Percentiles rank a stretch among this genome's conserved stretches.
These are phyloP conservation scores for Peronosclerospora sorghi DNA, from an alignment of 352 stramenopile genomes.

Conservation along the genomic window DNA sequence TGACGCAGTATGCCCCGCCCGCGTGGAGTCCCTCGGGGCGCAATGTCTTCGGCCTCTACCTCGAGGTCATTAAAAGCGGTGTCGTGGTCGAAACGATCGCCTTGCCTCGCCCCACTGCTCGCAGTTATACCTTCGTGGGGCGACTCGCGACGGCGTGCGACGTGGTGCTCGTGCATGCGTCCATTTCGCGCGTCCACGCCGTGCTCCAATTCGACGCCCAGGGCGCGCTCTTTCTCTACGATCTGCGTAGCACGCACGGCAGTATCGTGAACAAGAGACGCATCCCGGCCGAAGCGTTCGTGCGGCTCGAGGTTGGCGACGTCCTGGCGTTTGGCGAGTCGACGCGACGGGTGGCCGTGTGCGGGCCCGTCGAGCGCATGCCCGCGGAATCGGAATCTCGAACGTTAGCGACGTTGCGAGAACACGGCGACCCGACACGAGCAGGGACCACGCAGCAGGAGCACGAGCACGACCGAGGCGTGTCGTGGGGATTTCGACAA, in stretches of 20 bases:
- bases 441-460: conserved; percentile 12
- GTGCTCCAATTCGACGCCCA: conserved; percentile 56
- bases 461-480: conserved; percentile 18
- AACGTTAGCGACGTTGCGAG: conserved; percentile 28
- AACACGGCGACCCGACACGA: conserved; percentile 18
- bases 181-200: conserved; percentile 67
- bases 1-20: conserved; percentile 33
- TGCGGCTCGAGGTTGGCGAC: conserved; percentile 69
- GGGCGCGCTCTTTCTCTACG: conserved; percentile 58
- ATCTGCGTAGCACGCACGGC: conserved; percentile 73
- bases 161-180: conserved; percentile 59
- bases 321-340: conserved; percentile 83
- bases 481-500: conserved; percentile 79
- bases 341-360: conserved; percentile 69
- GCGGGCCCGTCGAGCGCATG: conserved; percentile 50
- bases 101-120: conserved; percentile 15
- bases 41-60: conserved; percentile 44
- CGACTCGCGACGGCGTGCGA: conserved; percentile 58
- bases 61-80: conserved; percentile 64
- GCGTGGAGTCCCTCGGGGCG: conserved; percentile 33
- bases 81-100: conserved; percentile 35
- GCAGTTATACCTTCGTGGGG: conserved; percentile 41
- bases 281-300: conserved; percentile 29
- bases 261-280: conserved; percentile 81
- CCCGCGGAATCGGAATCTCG: conserved; percentile 69